Base-by-base conservation (phyloP, 768 basidiomycete species). In the Austroboletus eburneus region DNA sequence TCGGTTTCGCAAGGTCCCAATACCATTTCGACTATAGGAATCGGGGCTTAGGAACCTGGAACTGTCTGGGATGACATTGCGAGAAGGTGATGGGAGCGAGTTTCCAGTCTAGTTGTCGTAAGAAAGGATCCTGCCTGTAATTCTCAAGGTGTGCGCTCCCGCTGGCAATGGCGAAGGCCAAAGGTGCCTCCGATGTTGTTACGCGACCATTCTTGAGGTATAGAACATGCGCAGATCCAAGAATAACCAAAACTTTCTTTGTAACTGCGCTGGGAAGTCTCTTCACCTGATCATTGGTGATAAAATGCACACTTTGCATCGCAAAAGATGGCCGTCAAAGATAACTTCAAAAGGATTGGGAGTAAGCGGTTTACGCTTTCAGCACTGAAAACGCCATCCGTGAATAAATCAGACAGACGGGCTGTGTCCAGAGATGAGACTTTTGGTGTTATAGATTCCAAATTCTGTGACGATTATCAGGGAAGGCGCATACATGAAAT, bases 21-120 rank as follows among this genome's bases (percentile, higher is more conserved):
- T 90, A 99, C 96, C 96, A 98, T 62, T 90, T 88, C 1, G 94
- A 95, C 92, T 94, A 97, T n/a, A 72, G 45, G 1, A 83, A 75
- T 10, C 74, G 74, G 4, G 70, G 69, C 54, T 71, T 72, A 1
- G 57, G 41, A 39, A 43, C 30, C 58, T 71, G 49, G 45, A 17
- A 43, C 4, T 32, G 40, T 17, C 21, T 18, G 34, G 17, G 43
- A 38, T 17, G 42, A 18, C 25, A 42, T 43, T n/a, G 36, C n/a
- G 27, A 27, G 27, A 12, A 27, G 12, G 32, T 43, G n/a, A 38
- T 45, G 7, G 29, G 23, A 20, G 69, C 66, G 10, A 58, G 57
- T 18, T 63, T 75, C 90, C 88, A 91, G 48, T 90, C 80, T 8
- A 92, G 73, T 54, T 86, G 83, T 21, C 62, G 57, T 5, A 83